phyloP scores from a whole-genome alignment of 2,329 filamentous ascomycete species.

The Colletotrichum tropicale region DNA sequence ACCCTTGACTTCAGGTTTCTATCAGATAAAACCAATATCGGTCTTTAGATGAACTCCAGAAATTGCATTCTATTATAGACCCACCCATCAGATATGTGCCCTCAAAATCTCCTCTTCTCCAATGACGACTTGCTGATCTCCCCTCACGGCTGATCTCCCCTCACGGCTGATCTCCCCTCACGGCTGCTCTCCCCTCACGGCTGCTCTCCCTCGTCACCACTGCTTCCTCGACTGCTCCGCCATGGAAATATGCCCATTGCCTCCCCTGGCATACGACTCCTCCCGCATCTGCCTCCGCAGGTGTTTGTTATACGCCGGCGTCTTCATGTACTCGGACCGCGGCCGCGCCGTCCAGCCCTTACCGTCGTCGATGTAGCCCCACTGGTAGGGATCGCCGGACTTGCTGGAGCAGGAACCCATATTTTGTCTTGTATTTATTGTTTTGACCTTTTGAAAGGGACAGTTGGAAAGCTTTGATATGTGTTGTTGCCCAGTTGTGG shows the following conservation, averaged over 20 bases:
- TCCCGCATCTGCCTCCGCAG: neutral
- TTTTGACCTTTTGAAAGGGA: neutral
- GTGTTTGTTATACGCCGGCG: conserved; percentile 12
- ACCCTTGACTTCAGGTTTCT: too few relatives aligned
- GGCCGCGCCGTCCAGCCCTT: conserved; percentile 17
- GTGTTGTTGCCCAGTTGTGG: fast-evolving
- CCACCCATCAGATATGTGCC: fast-evolving
- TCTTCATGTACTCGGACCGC: conserved; percentile 15
- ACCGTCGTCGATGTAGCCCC: conserved; percentile 19
- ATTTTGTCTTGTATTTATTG: neutral
- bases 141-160: too few relatives aligned
- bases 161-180: too few relatives aligned
- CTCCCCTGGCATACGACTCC: neutral
- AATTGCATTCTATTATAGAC: too few relatives aligned
- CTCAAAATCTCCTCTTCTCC: too few relatives aligned
- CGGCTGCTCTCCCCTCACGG: too few relatives aligned
- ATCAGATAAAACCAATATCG: too few relatives aligned
- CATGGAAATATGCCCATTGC: neutral
- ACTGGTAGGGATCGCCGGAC: neutral
- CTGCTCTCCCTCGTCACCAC: neutral
- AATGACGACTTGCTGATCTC: too few relatives aligned
- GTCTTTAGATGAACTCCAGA: too few relatives aligned
- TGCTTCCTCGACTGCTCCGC: neutral
- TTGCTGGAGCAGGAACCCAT: neutral
- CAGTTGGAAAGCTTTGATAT: neutral